phyloP scores from a whole-genome alignment of 1,284 basidiomycete species.

The Exobasidium rhododendri region DNA sequence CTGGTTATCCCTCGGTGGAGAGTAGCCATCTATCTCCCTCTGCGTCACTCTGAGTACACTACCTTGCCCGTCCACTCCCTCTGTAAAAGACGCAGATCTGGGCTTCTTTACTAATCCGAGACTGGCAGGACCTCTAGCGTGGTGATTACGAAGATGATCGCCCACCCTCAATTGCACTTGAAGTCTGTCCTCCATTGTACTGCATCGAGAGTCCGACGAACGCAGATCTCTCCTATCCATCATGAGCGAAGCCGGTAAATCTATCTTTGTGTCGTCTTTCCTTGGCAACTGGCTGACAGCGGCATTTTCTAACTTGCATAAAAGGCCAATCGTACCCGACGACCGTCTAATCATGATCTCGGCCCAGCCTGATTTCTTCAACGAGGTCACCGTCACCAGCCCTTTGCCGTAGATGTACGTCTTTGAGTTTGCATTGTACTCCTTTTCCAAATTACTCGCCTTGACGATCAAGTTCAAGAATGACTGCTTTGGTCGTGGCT shows the following conservation, averaged over 20 bases:
- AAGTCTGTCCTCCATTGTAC: conserved; percentile 15
- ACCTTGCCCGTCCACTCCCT: conserved; percentile 3
- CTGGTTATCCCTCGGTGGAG: background rate
- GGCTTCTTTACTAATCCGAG: conserved; percentile 32
- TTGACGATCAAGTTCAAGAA: conserved; percentile 68
- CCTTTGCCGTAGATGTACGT: conserved; percentile 86
- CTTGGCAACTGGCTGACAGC: conserved; percentile 43
- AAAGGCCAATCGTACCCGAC: conserved; percentile 77
- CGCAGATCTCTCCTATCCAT: conserved; percentile 61
- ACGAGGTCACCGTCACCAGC: conserved; percentile 75
- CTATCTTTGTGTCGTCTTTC: conserved; percentile 61
- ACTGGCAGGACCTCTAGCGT: conserved; percentile 32
- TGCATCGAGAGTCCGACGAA: background rate
- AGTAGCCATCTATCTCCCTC: background rate
- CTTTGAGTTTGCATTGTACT: conserved; percentile 57
- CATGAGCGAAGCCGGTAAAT: conserved; percentile 69
- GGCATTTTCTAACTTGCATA: conserved; percentile 87
- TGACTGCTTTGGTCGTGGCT: conserved; percentile 80
- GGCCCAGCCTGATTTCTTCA: conserved; percentile 79
- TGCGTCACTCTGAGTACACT: background rate
- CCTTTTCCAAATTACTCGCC: conserved; percentile 21
- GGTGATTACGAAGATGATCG: conserved; percentile 28
- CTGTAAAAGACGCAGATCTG: conserved; percentile 74
- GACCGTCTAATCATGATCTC: conserved; percentile 81
- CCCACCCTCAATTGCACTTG: conserved; percentile 28